These are phyloP conservation scores for Aspergillus udagawae DNA, from an alignment of 2,329 filamentous ascomycete species.

Conservation along the genomic window DNA sequence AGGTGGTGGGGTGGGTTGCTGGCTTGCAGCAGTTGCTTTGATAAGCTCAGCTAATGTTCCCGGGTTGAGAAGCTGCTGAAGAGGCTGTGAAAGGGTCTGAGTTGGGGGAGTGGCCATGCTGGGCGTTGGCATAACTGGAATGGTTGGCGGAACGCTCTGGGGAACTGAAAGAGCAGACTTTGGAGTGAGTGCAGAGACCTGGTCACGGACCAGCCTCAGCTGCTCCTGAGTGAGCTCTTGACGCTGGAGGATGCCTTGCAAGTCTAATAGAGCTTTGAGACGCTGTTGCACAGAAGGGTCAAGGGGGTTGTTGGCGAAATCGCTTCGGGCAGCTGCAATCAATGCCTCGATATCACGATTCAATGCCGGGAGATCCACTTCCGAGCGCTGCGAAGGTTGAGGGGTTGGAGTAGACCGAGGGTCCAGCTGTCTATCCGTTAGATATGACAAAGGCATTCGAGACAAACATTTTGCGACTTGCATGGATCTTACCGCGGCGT, in stretches of 20 bases:
- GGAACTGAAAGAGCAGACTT: constrained; percentile 19
- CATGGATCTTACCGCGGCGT: constrained; percentile 14
- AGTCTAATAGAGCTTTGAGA: constrained; percentile 77
- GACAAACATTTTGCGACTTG: neutral
- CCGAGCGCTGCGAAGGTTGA: constrained; percentile 33
- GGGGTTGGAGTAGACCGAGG: constrained; percentile 23
- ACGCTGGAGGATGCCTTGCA: constrained; percentile 74
- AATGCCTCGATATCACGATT: constrained; percentile 79
- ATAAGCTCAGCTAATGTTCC: constrained; percentile 43
- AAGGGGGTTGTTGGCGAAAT: constrained; percentile 71
- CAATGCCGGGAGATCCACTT: constrained; percentile 63
- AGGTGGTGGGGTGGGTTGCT: constrained; percentile 44
- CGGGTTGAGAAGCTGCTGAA: constrained; percentile 38
- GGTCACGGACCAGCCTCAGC: constrained; percentile 76
- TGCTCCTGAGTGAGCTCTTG: constrained; percentile 76
- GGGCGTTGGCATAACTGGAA: constrained; percentile 30
- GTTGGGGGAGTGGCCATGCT: constrained; percentile 40
- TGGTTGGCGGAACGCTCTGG: constrained; percentile 13
- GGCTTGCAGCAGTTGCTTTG: constrained; percentile 39
- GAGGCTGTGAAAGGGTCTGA: constrained; percentile 32
- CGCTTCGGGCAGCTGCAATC: constrained; percentile 66
- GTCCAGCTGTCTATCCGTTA: constrained; percentile 15
- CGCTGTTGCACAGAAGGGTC: constrained; percentile 73
- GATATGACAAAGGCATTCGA: neutral
- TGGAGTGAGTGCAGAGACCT: constrained; percentile 71